These are phyloP conservation scores for Aspergillus carlsbadensis DNA, from an alignment of 495 filamentous ascomycete species.

Conservation along the genomic window DNA sequence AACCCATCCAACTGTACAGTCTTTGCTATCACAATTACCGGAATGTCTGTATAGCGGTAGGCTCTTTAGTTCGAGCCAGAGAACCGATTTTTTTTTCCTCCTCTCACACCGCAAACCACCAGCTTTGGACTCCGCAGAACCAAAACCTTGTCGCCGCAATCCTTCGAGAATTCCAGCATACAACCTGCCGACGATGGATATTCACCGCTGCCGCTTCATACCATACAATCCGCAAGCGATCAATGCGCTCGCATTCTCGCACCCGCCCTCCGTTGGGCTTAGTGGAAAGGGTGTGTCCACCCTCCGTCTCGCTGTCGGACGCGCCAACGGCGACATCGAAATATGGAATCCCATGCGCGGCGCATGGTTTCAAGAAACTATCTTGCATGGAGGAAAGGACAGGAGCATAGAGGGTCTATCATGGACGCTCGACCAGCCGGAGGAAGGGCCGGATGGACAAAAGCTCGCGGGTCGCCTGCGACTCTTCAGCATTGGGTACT, in stretches of 20 bases:
- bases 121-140: conserved; percentile 8
- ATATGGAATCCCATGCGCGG: conserved; percentile 93
- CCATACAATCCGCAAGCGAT: conserved; percentile 92
- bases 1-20: conserved; percentile 1
- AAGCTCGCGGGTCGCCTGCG: conserved; percentile 71
- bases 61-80: conserved; percentile 27
- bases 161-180: neutral
- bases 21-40: conserved; percentile 11
- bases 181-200: conserved; percentile 64
- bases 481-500: conserved; percentile 96
- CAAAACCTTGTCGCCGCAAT: neutral
- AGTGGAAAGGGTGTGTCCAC: conserved; percentile 52
- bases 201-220: conserved; percentile 96
- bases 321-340: conserved; percentile 94
- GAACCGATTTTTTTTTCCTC: conserved; percentile 20
- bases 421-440: conserved; percentile 86
- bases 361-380: conserved; percentile 85
- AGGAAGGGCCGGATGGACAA: conserved; percentile 59
- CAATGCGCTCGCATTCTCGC: conserved; percentile 91
- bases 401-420: conserved; percentile 85
- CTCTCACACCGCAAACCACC: conserved; percentile 5
- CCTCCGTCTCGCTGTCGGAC: conserved; percentile 81
- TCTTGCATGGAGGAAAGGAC: conserved; percentile 79
- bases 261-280: conserved; percentile 59
- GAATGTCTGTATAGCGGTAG: conserved; percentile 40